Evolutionary conservation across 441 rosid species (phyloP), one percentile per base, ranked within the genome.

Genomic region (Populus hybrid): DNA sequence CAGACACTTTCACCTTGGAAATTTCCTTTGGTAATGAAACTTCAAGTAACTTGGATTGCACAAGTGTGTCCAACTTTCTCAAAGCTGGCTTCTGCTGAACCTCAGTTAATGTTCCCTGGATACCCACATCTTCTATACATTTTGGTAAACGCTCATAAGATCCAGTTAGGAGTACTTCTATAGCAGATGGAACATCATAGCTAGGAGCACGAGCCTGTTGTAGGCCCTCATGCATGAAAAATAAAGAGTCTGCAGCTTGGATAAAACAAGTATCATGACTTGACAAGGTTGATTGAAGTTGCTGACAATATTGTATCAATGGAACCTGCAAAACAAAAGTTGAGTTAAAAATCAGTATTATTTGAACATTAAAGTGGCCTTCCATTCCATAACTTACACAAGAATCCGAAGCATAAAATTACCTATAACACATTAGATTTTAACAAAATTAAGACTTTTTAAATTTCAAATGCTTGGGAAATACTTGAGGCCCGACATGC

Each of bases 141-240:
- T 95, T 95, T 46, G 99, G 98, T 69, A 97, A 78, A 10, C 98
- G 97, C 85, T 90, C 89, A 85, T 93, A 95, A 74, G 95, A 92
- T 78, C 99, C 99, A 11, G 98, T 90, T 30, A 97, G 93, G 72
- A 95, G 87, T 42, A 97, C 80, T 86, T 97, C 99, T 78, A 89
- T 84, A 78, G 99, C 97, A 80, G 99, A 95, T 64, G 99, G 98
- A 85, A 95, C 97, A 61, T 97, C 99, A 83, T 97, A 97, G 38
- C 94, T 89, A 50, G 99, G 99, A 73, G 98, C 99, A 24, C 97
- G 99, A 76, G 99, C 99, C 88, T 97, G 99, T 77, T 93, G 99
- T 71, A 97, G 83, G 75, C 97, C 97, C 85, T 97, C 99, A 69
- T 93, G 99, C 99, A 97, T 91, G 85, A 95, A 97, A 87, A 93